Base-by-base conservation (phyloP, 768 basidiomycete genomes). In the Tulasnella sp. region DNA sequence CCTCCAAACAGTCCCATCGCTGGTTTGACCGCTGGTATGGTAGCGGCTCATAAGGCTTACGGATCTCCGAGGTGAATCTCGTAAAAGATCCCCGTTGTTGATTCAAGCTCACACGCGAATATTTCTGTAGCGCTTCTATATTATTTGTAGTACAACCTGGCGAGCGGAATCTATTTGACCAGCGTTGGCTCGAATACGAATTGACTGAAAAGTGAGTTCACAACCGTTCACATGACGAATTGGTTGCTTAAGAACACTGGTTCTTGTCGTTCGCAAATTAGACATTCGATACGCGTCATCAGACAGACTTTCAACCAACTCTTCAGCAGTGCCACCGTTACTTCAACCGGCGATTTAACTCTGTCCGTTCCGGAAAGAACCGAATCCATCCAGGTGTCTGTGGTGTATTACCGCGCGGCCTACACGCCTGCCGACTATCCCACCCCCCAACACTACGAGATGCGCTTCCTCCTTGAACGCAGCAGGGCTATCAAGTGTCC, bases 101-200 rank as follows among this genome's bases (percentile, higher is more conserved):
- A 23, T 48, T 9, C n/a, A 23, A 19, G 57, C n/a, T 39, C 34
- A 39, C 9, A n/a, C n/a, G 51, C 21, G 6, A 50, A 40, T 51
- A 40, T 32, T 39, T 32, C 40, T 32, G n/a, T 27, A 78, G 76
- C 9, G 74, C 81, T 4, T 70, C 68, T 35, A 78, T 98, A 25
- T 73, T 98, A 11, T 88, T 98, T 64, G 89, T 97, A n/a, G 80
- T 89, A 0, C 92, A 93, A 64, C 76, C 80, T 3, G 77, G 79
- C 39, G 94, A 98, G 67, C 77, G 93, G 35, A 99, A 99, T 68
- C 78, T 94, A 4, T 98, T 97, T 66, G 94, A 98, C 68, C 94
- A 99, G 67, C 75, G 84, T 12, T 79, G 77, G 73, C 70, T 98
- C 21, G 90, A 98, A 69, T 96, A 89, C 60, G 83, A 89, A 60